Evolutionary conservation across 148 eudicot species (phyloP), one percentile per base, ranked within the genome.

Genomic region (Euryodendron excelsum): DNA sequence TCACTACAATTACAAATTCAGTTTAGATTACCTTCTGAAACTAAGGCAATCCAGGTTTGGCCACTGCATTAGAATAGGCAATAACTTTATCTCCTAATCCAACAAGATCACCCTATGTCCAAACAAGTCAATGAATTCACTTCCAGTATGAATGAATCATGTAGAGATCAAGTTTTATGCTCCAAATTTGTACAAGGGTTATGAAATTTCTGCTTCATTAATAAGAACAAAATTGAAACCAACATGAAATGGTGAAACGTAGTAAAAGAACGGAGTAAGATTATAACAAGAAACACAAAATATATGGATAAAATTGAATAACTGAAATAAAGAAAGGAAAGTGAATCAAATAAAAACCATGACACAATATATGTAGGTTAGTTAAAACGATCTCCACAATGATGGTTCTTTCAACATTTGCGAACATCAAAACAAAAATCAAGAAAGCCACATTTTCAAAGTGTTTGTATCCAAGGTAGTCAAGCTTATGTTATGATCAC

Each of bases 1-100:
- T 58, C 65, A 36, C 6, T 12, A 15, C 36, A 41, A 37, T 23
- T 36, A 21, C 11, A 23, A 34, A 37, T 36, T 4, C 30, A 4
- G 31, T 21, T 34, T 53, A 56, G 21, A 53, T 36, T 52, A 74
- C 77, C 66, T 37, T 74, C 47, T 56, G 77, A 74, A 56, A 58
- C n/a, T 25, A 23, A 37, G 65, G 48, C 48, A 34, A 58, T 74
- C 66, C 50, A 56, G 33, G 13, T 36, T 58, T 74, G 30, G 23
- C 65, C 65, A 37, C 34, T 74, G 31, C 77, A 74, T 36, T 34
- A 34, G 77, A 74, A 37, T 37, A 27, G 44, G 23, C 65, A 56
- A 34, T 10, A 74, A 74, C 65, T 56, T 25, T 60, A 36, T 58
- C 77, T 58, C 77, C 52, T 37, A 36, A 25, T 31, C 34, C 5